These are phyloP conservation scores for Artemisia tridentata DNA, from an alignment of 129 eudicot species.

Conservation along the genomic window DNA sequence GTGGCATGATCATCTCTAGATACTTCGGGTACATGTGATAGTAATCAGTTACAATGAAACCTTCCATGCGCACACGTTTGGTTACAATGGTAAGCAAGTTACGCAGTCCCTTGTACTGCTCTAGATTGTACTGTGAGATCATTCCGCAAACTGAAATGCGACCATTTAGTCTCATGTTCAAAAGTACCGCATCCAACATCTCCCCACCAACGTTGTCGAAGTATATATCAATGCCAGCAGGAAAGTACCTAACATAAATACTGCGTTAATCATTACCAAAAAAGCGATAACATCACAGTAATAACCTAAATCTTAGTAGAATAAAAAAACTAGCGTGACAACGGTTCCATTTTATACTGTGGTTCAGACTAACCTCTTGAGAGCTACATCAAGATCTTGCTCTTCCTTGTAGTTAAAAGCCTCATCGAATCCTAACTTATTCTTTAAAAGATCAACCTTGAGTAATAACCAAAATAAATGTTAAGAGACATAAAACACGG, in stretches of 20 bases:
- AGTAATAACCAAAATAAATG: neutral
- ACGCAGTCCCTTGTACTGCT: slow-evolving; percentile 18
- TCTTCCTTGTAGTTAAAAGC: slow-evolving; percentile 58
- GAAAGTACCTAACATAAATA: slow-evolving; percentile 26
- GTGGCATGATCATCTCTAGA: slow-evolving; percentile 36
- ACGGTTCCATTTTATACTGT: neutral
- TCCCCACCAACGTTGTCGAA: slow-evolving; percentile 41
- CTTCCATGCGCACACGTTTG: slow-evolving; percentile 30
- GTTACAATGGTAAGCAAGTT: slow-evolving; percentile 10
- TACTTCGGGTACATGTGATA: slow-evolving; percentile 33
- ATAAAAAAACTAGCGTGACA: too few species aligned
- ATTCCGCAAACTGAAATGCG: slow-evolving; percentile 34
- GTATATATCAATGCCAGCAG: slow-evolving; percentile 40
- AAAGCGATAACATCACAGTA: neutral
- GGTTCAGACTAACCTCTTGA: slow-evolving; percentile 30
- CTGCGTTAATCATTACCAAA: neutral
- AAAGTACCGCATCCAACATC: slow-evolving; percentile 42
- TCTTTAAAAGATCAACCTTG: slow-evolving; percentile 47
- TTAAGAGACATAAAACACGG: neutral
- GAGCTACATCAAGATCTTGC: slow-evolving; percentile 33
- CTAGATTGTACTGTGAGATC: slow-evolving; percentile 38
- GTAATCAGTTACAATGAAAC: slow-evolving; percentile 17
- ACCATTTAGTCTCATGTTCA: slow-evolving; percentile 35
- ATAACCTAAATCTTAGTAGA: too few species aligned
- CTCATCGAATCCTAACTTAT: slow-evolving; percentile 44